phyloP scores from a whole-genome alignment of 2,329 filamentous ascomycete genomes.

The Alternaria ventricosa region DNA sequence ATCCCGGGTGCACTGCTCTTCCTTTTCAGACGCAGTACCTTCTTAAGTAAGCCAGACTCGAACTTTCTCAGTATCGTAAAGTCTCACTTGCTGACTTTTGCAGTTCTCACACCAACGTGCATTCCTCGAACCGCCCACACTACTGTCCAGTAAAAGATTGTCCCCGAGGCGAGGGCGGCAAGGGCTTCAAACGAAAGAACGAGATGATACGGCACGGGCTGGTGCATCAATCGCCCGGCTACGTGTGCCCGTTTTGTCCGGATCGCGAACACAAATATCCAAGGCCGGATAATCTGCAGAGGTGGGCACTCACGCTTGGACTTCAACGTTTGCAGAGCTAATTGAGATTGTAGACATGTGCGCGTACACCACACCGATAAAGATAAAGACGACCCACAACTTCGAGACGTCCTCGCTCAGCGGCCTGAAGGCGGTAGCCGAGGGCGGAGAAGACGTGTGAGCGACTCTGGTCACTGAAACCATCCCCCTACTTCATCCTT shows the following conservation, averaged over 20 bases:
- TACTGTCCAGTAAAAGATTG: slow-evolving; percentile 67
- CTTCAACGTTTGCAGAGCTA: not conserved
- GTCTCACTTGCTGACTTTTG: not conserved
- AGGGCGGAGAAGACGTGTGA: slow-evolving; percentile 74
- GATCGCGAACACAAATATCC: slow-evolving; percentile 95
- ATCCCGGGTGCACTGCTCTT: slow-evolving; percentile 70
- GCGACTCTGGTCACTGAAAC: slow-evolving; percentile 17
- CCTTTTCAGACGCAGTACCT: slow-evolving; percentile 81
- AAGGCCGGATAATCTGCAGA: slow-evolving; percentile 91
- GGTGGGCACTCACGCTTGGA: slow-evolving; percentile 61
- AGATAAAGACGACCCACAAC: slow-evolving; percentile 80
- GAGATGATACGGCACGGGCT: slow-evolving; percentile 80
- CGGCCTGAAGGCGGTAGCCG: slow-evolving; percentile 83
- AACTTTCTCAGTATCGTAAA: not conserved
- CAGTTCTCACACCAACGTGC: slow-evolving; percentile 74
- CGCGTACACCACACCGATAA: slow-evolving; percentile 90
- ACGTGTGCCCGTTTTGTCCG: slow-evolving; percentile 94
- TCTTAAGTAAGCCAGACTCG: slow-evolving; percentile 63
- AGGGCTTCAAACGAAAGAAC: slow-evolving; percentile 73
- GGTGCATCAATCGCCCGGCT: slow-evolving; percentile 92
- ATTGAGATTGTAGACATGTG: slow-evolving; percentile 71
- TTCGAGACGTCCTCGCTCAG: slow-evolving; percentile 86
- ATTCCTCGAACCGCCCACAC: slow-evolving; percentile 68
- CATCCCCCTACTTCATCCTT: not conserved
- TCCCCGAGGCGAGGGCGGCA: slow-evolving; percentile 65